Evolutionary conservation across 306 rosid genomes (phyloP).

Genomic region (Vicia villosa): DNA sequence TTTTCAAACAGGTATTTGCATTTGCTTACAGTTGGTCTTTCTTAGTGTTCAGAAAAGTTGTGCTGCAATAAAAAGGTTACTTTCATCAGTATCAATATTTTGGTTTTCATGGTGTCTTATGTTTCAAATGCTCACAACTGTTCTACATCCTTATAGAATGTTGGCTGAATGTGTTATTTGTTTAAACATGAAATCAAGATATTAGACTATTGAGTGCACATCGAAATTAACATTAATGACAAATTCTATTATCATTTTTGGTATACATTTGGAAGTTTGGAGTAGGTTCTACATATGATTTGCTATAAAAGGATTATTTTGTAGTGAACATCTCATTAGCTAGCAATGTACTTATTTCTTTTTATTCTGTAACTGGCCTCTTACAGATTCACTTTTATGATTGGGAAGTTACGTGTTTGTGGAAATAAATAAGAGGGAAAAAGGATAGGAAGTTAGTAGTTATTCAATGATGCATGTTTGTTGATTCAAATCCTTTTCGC

Average conservation of each 20-base stretch:
- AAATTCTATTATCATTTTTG: background rate
- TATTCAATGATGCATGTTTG: background rate
- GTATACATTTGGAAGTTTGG: background rate
- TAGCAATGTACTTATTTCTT: too few species aligned
- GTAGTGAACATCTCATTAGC: too few species aligned
- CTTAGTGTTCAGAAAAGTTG: constrained; percentile 18
- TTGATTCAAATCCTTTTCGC: constrained; percentile 14
- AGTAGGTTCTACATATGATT: background rate
- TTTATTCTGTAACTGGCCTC: too few species aligned
- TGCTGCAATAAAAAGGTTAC: background rate
- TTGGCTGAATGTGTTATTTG: constrained; percentile 16
- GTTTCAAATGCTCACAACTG: constrained; percentile 6
- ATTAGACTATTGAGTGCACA: background rate
- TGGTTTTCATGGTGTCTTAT: constrained; percentile 10
- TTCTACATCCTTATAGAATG: constrained; percentile 7
- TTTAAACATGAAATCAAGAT: constrained; percentile 26
- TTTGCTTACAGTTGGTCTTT: constrained; percentile 37
- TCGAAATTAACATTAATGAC: background rate
- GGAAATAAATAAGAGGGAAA: too few species aligned
- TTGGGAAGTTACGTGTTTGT: too few species aligned
- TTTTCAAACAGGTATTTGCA: constrained; percentile 33
- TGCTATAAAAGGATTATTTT: too few species aligned
- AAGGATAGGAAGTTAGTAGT: too few species aligned
- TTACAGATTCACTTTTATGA: too few species aligned
- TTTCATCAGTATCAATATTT: constrained; percentile 30